Conservation (phyloP, 257 asterid genomes). For the Solanum piurae region DNA sequence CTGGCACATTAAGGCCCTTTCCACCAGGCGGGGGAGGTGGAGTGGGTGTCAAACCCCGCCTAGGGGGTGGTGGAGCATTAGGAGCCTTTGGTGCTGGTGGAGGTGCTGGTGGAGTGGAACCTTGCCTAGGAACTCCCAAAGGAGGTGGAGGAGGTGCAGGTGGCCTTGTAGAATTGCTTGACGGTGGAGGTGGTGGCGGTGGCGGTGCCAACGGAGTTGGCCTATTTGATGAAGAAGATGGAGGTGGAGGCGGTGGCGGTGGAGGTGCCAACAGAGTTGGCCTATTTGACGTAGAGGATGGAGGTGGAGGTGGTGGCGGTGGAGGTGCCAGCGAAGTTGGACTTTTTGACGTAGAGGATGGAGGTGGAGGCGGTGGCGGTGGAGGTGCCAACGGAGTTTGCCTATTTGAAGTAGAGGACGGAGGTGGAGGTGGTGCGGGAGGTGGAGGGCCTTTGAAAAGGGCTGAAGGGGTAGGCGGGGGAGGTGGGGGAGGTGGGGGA, state of each 20-base stretch:
- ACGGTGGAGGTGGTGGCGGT: conserved; percentile 13
- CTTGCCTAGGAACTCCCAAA: conserved; percentile 19
- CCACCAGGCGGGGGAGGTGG: conserved; percentile 39
- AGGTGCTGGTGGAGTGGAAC: conserved; percentile 22
- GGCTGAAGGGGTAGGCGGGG: conserved; percentile 5
- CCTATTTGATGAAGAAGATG: conserved; percentile 16
- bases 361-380: neutral
- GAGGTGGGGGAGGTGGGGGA: neutral
- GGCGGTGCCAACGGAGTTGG: conserved; percentile 11
- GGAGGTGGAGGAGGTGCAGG: conserved; percentile 37
- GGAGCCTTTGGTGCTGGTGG: conserved; percentile 30
- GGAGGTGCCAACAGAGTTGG: conserved; percentile 8
- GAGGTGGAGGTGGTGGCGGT: conserved; percentile 5
- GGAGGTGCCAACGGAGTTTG: conserved; percentile 7
- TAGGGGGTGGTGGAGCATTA: conserved; percentile 40
- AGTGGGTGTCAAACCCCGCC: conserved; percentile 40
- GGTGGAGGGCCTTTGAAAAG: conserved; percentile 5
- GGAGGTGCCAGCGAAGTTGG: conserved; percentile 2
- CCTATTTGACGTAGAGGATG: conserved; percentile 15
- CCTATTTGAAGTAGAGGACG: conserved; percentile 15
- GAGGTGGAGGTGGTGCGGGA: conserved; percentile 11
- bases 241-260: conserved; percentile 17
- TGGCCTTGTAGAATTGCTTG: conserved; percentile 5
- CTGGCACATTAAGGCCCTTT: conserved; percentile 19
- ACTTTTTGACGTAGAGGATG: conserved; percentile 1